These are phyloP conservation scores for Penstemon newberryi DNA, from an alignment of 257 asterid genomes.

Conservation along the genomic window DNA sequence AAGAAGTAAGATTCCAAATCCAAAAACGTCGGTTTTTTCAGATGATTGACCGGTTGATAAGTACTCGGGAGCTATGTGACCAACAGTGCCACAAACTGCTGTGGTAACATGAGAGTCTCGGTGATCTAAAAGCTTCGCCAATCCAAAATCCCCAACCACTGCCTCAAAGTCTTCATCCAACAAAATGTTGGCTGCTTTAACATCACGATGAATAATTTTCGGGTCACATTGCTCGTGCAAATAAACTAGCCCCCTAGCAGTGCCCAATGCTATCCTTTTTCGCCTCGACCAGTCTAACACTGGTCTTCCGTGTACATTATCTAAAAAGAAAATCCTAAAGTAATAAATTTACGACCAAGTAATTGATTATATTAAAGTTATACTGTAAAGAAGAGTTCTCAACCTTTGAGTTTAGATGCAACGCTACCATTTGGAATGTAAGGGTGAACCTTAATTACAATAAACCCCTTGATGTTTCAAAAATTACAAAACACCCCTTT, in stretches of 20 bases:
- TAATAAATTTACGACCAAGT: too few relatives aligned
- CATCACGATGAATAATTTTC: slow-evolving; percentile 87
- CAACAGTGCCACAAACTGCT: slow-evolving; percentile 93
- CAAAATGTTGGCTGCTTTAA: slow-evolving; percentile 90
- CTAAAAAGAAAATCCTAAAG: slow-evolving; percentile 35
- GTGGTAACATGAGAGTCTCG: slow-evolving; percentile 91
- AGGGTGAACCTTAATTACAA: too few relatives aligned
- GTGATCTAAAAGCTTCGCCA: slow-evolving; percentile 93
- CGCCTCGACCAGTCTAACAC: slow-evolving; percentile 89
- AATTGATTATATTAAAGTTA: too few relatives aligned
- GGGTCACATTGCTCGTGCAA: slow-evolving; percentile 97
- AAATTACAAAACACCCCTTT: too few relatives aligned
- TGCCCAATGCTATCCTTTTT: slow-evolving; percentile 77
- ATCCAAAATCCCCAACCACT: slow-evolving; percentile 90
- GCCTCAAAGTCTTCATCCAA: slow-evolving; percentile 96
- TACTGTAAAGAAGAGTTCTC: too few relatives aligned
- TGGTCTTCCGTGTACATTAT: slow-evolving; percentile 68
- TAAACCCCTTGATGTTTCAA: too few relatives aligned
- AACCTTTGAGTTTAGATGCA: too few relatives aligned
- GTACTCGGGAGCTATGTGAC: slow-evolving; percentile 93
- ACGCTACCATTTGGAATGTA: too few relatives aligned
- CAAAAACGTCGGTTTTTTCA: slow-evolving; percentile 90
- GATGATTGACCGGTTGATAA: slow-evolving; percentile 90
- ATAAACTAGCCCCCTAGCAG: slow-evolving; percentile 85
- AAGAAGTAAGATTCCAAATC: slow-evolving; percentile 83